Evolutionary conservation across 805 yeast genomes (phyloP), one percentile per base, ranked within the genome.

Genomic region (Yarrowia phangngaensis): DNA sequence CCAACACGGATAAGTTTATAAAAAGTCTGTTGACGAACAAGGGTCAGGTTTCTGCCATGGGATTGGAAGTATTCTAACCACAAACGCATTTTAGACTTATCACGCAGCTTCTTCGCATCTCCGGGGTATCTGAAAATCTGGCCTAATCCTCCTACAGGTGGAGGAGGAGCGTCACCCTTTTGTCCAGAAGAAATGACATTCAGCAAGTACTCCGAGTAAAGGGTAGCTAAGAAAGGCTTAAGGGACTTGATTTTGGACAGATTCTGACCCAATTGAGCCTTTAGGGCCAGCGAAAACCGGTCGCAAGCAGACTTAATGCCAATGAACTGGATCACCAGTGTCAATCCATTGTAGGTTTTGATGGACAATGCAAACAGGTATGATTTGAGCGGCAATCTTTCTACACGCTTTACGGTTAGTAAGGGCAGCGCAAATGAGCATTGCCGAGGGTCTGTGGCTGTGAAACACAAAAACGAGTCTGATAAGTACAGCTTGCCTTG

Each of bases 21-120:
- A 60, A 87, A 94, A 60, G 80, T 77, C 28, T 80, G 85, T 50
- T 83, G 85, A 38, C 79, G 75, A 1, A 85, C 73, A 14, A 90
- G 58, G 0, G 94, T 79, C 45, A 92, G 67, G 59, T 89, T 88
- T 38, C 95, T 72, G 20, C 98, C 98, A 58, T 88, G 82, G 14
- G 77, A 76, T 51, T 82, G 73, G 63, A 89, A 84, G 58, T 84
- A 83, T 59, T 90, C 97, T 60, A 85, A 87, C 99, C 99, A 92
- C 48, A 88, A 70, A 57, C 90, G 81, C 75, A 90, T 77, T 56
- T 89, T 90, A 4, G 88, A 72, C 57, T 85, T 82, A 60, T 90
- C 97, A 49, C 86, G 77, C 43, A 79, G 68, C 52, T 79, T 80
- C 52, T 75, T 75, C 3, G 94, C 75, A 61, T 86, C 87, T 0